Base-by-base conservation (phyloP, 371 early-diverging fungal species). In the Syncephalastrum contaminatum region DNA sequence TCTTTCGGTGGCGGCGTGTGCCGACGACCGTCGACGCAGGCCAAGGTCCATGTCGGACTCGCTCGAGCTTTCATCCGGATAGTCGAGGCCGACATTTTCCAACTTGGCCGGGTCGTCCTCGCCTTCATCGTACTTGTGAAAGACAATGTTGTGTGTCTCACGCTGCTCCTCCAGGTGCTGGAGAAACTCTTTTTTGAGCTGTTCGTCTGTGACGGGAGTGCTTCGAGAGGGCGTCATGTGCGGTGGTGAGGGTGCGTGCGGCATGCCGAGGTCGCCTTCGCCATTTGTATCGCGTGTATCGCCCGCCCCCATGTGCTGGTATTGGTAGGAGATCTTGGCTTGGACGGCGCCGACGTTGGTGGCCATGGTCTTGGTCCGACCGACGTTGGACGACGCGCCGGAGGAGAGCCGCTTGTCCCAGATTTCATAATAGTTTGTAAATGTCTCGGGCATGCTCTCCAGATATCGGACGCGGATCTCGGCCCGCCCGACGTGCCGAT, bases 401-500 rank as follows among this genome's bases (percentile, higher is more conserved):
- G 70, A 64, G 0, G 86, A 73, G 42, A 73, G 69, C 27, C 74
- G 78, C 58, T 75, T 72, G 52, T 86, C 84, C 85, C 85, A 86
- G 43, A 85, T 77, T 58, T 88, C 87, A 55, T 83, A 85, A 54
- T 81, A 87, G 56, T 77, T 79, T 3, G 58, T 84, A 59, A 89
- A 90, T 6, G 76, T 75, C 24, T 82, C 81, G 8, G 91, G 91
- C 63, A 90, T 74, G 3, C 81, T 79, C 16, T 78, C 77, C 3
- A 91, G 68, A 16, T 77, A 72, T 14, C 76, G 71, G 1, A 91
- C 47, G 16, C 86, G 73, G 43, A 92, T 83, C 65, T 91, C 92
- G 5, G 88, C 84, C 14, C 92, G 81, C 3, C 92, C 93, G 4
- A 89, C 60, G 49, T 86, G 86, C 46, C 72, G 74, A 60, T 92